Evolutionary conservation across 2,329 filamentous ascomycete species (phyloP).

Genomic region (Hypoxylon sp.): DNA sequence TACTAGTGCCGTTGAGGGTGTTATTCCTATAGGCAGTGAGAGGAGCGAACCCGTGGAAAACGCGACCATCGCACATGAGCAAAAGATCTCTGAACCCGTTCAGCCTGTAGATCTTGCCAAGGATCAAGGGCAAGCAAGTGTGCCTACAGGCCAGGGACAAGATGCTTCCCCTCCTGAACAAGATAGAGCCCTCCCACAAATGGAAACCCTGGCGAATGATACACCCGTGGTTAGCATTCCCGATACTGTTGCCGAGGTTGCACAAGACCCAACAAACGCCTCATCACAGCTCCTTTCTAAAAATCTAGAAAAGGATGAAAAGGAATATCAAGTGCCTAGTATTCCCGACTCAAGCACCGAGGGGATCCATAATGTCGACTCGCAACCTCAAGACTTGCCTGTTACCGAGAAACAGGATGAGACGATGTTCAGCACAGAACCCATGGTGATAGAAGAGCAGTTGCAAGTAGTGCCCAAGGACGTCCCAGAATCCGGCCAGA

Average conservation of each 20-base stretch:
- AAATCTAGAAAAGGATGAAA: slow-evolving; percentile 55
- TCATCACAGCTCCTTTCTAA: slow-evolving; percentile 45
- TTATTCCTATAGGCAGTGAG: slow-evolving; percentile 3
- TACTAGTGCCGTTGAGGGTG: slow-evolving; percentile 5
- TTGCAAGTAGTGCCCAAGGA: slow-evolving; percentile 11
- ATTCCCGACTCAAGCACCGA: slow-evolving; percentile 26
- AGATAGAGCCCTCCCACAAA: slow-evolving; percentile 3
- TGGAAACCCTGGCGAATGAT: slow-evolving; percentile 19
- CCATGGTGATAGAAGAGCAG: slow-evolving; percentile 22
- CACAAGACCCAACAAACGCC: slow-evolving; percentile 36
- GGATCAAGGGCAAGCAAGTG: slow-evolving; percentile 4
- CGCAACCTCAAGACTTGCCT: slow-evolving; percentile 42
- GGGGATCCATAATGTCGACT: slow-evolving; percentile 10
- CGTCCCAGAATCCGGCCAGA: slow-evolving; percentile 11
- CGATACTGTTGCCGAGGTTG: slow-evolving; percentile 6
- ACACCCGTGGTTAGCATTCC: slow-evolving; percentile 17
- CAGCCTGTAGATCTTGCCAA: neutral
- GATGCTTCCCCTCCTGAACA: slow-evolving; percentile 8
- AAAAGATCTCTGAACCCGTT: slow-evolving; percentile 6
- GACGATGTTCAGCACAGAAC: slow-evolving; percentile 1
- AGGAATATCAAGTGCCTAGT: slow-evolving; percentile 29
- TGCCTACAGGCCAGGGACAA: slow-evolving; percentile 8
- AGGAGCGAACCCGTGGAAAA: slow-evolving; percentile 14
- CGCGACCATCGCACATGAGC: slow-evolving; percentile 47
- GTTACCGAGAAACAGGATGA: slow-evolving; percentile 40